Percentiles rank a stretch among this genome's conserved stretches.
Evolutionary conservation across 306 rosid species (phyloP).

Genomic region (Cicer chorassanicum): DNA sequence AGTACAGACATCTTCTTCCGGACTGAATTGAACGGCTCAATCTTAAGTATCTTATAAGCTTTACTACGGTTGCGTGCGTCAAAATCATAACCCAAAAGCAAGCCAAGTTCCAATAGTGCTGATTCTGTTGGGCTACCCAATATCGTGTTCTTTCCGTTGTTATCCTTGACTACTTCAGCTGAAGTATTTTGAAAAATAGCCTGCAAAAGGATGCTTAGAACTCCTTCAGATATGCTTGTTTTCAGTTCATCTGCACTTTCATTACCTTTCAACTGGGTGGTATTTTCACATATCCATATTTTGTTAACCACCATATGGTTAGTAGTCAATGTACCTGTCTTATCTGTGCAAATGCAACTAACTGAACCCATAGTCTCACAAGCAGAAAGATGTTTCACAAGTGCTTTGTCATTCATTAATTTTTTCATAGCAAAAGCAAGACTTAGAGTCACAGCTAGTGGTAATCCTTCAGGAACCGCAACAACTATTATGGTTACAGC

Average conservation of each 20-base stretch:
- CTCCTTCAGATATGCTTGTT: slow-evolving; percentile 61
- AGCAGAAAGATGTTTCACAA: slow-evolving; percentile 94
- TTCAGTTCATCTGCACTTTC: slow-evolving; percentile 57
- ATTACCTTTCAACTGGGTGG: slow-evolving; percentile 52
- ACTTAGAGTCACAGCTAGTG: slow-evolving; percentile 95
- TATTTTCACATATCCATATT: slow-evolving; percentile 67
- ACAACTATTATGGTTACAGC: slow-evolving; percentile 93
- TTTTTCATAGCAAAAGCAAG: slow-evolving; percentile 99
- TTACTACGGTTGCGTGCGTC: slow-evolving; percentile 55
- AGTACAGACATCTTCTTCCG: slow-evolving; percentile 95
- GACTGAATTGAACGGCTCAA: slow-evolving; percentile 91
- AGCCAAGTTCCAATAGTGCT: slow-evolving; percentile 78
- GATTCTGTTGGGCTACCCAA: slow-evolving; percentile 94
- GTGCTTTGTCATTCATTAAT: slow-evolving; percentile 83
- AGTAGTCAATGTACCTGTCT: slow-evolving; percentile 94
- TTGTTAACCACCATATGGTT: slow-evolving; percentile 85
- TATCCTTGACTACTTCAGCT: slow-evolving; percentile 71
- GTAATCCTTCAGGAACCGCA: slow-evolving; percentile 98
- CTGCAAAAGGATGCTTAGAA: slow-evolving; percentile 61
- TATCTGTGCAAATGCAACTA: slow-evolving; percentile 94
- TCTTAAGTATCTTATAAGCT: slow-evolving; percentile 63
- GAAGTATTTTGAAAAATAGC: slow-evolving; percentile 84
- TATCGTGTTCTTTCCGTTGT: slow-evolving; percentile 66
- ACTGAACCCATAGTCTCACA: slow-evolving; percentile 99
- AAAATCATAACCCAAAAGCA: slow-evolving; percentile 76